phyloP scores from a whole-genome alignment of 805 yeast genomes.

The Lachancea waltii region DNA sequence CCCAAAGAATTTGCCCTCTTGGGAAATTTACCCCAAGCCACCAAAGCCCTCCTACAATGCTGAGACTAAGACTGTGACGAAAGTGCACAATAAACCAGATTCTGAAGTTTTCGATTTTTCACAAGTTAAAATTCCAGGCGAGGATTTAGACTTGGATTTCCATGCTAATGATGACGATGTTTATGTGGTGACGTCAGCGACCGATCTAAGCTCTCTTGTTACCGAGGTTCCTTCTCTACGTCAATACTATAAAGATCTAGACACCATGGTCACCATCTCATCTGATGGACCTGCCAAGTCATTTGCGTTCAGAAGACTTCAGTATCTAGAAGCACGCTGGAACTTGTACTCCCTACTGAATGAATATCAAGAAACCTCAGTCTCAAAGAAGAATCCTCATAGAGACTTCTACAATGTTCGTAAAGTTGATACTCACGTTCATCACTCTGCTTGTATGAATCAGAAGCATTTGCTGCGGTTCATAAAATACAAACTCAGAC shows the following conservation, averaged over 20 bases:
- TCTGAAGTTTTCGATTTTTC: constrained; percentile 38
- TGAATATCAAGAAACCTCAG: constrained; percentile 88
- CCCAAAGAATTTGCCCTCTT: constrained; percentile 69
- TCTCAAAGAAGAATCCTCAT: constrained; percentile 89
- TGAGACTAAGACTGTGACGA: constrained; percentile 46
- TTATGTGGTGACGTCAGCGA: constrained; percentile 49
- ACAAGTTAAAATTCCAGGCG: constrained; percentile 39
- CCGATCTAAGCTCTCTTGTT: constrained; percentile 32
- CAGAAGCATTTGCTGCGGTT: constrained; percentile 93
- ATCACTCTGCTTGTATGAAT: constrained; percentile 98
- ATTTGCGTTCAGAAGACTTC: constrained; percentile 88
- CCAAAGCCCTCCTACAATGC: constrained; percentile 85
- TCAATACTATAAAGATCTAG: constrained; percentile 82
- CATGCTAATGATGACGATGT: constrained; percentile 56
- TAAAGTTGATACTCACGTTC: constrained; percentile 77
- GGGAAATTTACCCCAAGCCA: constrained; percentile 89
- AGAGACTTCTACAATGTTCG: constrained; percentile 54
- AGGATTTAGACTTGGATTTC: constrained; percentile 50
- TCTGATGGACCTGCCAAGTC: constrained; percentile 96
- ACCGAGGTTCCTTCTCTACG: constrained; percentile 71
- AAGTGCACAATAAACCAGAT: constrained; percentile 36
- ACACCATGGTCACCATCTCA: constrained; percentile 61
- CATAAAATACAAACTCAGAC: constrained; percentile 89
- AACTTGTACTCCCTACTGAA: constrained; percentile 79
- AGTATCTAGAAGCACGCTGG: constrained; percentile 96